Conservation (phyloP, 441 rosid species). For the Erodium moschatum region DNA sequence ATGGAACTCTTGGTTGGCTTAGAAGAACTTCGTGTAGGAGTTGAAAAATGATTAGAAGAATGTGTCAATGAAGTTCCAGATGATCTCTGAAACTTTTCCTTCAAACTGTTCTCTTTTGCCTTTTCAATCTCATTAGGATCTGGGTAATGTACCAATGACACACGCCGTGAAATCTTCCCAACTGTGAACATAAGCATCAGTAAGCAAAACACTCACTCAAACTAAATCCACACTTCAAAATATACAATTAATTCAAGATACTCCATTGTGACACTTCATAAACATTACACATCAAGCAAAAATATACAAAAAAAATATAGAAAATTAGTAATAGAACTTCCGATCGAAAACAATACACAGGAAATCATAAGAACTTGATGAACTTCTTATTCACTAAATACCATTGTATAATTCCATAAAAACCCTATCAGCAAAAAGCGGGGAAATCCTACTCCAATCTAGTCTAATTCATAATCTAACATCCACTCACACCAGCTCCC, state of each 20-base stretch:
- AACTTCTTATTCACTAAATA: no score
- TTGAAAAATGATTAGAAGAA: slow-evolving; percentile 28
- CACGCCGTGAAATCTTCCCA: slow-evolving; percentile 51
- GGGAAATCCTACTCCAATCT: no score
- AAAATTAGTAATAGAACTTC: no score
- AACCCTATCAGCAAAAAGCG: no score
- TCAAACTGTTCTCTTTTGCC: slow-evolving; percentile 25
- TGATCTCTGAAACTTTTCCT: slow-evolving; percentile 24
- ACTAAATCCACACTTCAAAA: not conserved
- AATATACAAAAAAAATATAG: no score
- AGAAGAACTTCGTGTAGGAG: slow-evolving; percentile 26
- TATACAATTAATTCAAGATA: not conserved
- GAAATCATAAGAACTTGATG: no score
- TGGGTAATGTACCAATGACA: slow-evolving; percentile 48
- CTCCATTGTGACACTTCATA: no score
- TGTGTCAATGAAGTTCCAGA: slow-evolving; percentile 28
- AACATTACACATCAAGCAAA: not conserved
- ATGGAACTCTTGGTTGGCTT: slow-evolving; percentile 24
- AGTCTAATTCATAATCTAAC: no score
- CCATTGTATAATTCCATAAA: no score
- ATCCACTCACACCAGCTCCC: no score
- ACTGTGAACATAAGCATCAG: slow-evolving; percentile 24
- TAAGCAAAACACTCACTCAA: not conserved
- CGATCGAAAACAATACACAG: no score
- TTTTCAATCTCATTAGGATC: slow-evolving; percentile 50